These are phyloP conservation scores for Candida insectorum DNA, from an alignment of 805 yeast species.

Conservation along the genomic window DNA sequence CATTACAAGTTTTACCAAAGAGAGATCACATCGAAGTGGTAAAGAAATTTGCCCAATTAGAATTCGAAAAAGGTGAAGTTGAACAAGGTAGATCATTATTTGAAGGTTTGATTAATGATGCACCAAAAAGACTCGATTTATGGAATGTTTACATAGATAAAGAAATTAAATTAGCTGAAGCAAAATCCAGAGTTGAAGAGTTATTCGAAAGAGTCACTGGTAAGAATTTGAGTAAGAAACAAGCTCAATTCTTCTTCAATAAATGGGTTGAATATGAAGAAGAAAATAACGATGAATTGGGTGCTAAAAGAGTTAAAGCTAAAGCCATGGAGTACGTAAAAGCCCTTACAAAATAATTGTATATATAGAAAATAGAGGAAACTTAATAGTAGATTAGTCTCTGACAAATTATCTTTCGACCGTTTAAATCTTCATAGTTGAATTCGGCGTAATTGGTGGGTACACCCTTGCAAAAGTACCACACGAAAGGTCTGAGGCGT, in stretches of 20 bases:
- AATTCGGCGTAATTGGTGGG: too few relatives aligned
- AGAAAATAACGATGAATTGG: conserved; percentile 60
- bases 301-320: conserved; percentile 81
- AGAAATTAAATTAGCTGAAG: conserved; percentile 67
- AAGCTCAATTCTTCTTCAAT: conserved; percentile 90
- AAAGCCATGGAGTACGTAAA: conserved; percentile 80
- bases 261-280: conserved; percentile 88
- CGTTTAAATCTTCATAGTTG: too few relatives aligned
- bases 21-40: conserved; percentile 76
- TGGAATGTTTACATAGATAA: conserved; percentile 97
- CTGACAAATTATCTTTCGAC: too few relatives aligned
- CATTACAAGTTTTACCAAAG: conserved; percentile 69
- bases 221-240: conserved; percentile 73
- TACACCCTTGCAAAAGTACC: too few relatives aligned
- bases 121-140: conserved; percentile 85
- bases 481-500: too few relatives aligned
- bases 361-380: too few relatives aligned
- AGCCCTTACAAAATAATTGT: conserved; percentile 3
- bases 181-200: conserved; percentile 66
- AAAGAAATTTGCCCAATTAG: conserved; percentile 84
- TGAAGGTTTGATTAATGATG: conserved; percentile 87
- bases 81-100: conserved; percentile 94
- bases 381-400: too few relatives aligned
- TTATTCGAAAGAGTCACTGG: conserved; percentile 77
- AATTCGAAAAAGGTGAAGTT: conserved; percentile 80